Evolutionary conservation across 2,329 filamentous ascomycete genomes (phyloP), one percentile per base, ranked within the genome.

Genomic region (Gnomoniopsis smithogilvyi): DNA sequence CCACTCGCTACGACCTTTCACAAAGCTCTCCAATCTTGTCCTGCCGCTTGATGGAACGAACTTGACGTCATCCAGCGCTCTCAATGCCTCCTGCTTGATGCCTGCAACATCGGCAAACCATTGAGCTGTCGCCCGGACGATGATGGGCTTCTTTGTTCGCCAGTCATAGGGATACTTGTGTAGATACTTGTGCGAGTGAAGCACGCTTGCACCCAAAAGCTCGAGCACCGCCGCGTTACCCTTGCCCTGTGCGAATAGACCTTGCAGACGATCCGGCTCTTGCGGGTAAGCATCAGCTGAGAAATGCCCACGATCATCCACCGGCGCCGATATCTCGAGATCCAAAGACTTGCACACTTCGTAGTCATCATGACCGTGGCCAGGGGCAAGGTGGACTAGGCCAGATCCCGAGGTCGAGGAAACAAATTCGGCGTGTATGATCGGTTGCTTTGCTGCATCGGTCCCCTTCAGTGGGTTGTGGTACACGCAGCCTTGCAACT

Each of bases 101-200:
- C 81, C 84, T 15, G 82, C 91, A 2, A 97, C 91, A 72, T 98
- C 91, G 12, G 95, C 92, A 70, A 99, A 99, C 95, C 95, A 99
- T 74, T 99, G 95, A 41, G 93, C 91, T 0, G 96, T 99, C 3
- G 95, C 94, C 64, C 95, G 80, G 36, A 96, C 85, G 61, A 99
- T 92, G 52, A 99, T 88, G 1, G 95, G 95, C 65, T 90, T 82
- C 74, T 98, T 99, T 0, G 94, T 96, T 56, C 95, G 84, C 95
- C 95, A 99, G 74, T 99, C 95, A 66, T 98, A 96, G 0, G 95
- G 95, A 70, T 98, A 98, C 73, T 96, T 98, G 78, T 99, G 95
- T 54, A 81, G 81, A 70, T 94, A 89, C 58, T 80, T 80, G 65
- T 96, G 89, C 3, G 82, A 83, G 43, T 82, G 80, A 45, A 97